phyloP scores from a whole-genome alignment of 768 basidiomycete species.

The Gloeostereum incarnatum region DNA sequence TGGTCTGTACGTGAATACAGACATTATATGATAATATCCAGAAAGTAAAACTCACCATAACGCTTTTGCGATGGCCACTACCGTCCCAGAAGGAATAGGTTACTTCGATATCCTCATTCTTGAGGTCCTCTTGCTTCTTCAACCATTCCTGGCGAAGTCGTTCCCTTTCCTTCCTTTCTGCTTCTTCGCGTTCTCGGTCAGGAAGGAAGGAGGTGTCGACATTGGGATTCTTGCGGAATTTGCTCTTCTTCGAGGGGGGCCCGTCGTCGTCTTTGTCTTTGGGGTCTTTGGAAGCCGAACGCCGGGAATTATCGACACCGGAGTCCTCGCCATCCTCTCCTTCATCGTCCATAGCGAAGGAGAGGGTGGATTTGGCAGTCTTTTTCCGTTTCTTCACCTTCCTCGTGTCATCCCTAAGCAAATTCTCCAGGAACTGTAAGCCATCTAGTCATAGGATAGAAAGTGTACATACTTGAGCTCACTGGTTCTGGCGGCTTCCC shows the following conservation, averaged over 20 bases:
- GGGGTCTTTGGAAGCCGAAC: slow-evolving; percentile 23
- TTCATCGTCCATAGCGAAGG: slow-evolving; percentile 86
- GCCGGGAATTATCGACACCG: slow-evolving; percentile 18
- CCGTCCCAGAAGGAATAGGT: slow-evolving; percentile 99
- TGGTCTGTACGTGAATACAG: background rate
- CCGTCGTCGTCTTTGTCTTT: slow-evolving; percentile 32
- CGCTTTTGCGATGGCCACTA: slow-evolving; percentile 90
- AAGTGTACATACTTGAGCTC: slow-evolving; percentile 73
- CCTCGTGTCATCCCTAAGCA: slow-evolving; percentile 81
- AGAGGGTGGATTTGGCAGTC: slow-evolving; percentile 76
- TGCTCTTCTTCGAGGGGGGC: slow-evolving; percentile 57
- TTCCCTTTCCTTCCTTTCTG: slow-evolving; percentile 83
- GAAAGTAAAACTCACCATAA: slow-evolving; percentile 50
- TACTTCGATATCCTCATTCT: slow-evolving; percentile 74
- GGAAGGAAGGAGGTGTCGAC: slow-evolving; percentile 98
- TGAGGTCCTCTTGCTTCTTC: slow-evolving; percentile 54
- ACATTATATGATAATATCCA: background rate
- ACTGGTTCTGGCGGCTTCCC: slow-evolving; percentile 78
- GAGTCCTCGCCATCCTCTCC: slow-evolving; percentile 37
- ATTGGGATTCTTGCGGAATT: slow-evolving; percentile 88
- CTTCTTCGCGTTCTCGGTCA: slow-evolving; percentile 94
- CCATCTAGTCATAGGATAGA: slow-evolving; percentile 26
- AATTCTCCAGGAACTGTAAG: slow-evolving; percentile 75
- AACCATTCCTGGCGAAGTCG: slow-evolving; percentile 88
- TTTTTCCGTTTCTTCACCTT: slow-evolving; percentile 93